Conservation (phyloP, 192 early-diverging fungal species). For the Podila clonocystis region DNA sequence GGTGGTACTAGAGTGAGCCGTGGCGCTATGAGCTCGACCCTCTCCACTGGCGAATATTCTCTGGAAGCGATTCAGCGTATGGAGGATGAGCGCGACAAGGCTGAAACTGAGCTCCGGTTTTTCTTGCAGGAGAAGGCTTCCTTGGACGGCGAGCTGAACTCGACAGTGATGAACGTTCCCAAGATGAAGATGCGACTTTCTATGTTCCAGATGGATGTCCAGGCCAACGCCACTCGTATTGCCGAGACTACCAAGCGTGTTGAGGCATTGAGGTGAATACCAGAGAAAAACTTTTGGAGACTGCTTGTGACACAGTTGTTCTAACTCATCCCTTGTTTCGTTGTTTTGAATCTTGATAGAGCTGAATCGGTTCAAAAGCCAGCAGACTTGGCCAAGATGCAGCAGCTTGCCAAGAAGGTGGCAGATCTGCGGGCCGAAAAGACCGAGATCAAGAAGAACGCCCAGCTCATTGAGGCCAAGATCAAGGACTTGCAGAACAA, state of each 20-base stretch:
- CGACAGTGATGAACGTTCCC: constrained; percentile 62
- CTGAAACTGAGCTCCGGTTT: constrained; percentile 65
- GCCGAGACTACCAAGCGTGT: constrained; percentile 75
- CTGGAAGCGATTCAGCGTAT: constrained; percentile 65
- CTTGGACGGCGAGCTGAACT: constrained; percentile 58
- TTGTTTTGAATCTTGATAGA: constrained; percentile 16
- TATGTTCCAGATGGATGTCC: constrained; percentile 80
- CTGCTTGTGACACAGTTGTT: too few relatives aligned
- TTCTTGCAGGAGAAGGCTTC: constrained; percentile 52
- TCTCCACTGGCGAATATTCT: constrained; percentile 63
- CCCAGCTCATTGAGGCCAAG: constrained; percentile 74
- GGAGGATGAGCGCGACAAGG: constrained; percentile 65
- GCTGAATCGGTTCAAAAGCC: constrained; percentile 60
- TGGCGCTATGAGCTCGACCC: constrained; percentile 92
- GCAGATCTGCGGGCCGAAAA: constrained; percentile 57
- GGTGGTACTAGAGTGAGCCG: constrained; percentile 79
- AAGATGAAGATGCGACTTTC: constrained; percentile 68
- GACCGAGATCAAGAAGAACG: constrained; percentile 62
- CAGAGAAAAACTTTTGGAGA: too few relatives aligned
- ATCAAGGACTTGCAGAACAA: constrained; percentile 88
- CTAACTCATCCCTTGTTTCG: constrained; percentile 29
- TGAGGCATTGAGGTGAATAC: constrained; percentile 51
- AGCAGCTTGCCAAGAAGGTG: constrained; percentile 60
- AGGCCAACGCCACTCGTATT: constrained; percentile 71
- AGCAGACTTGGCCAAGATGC: constrained; percentile 62